Conservation (phyloP, 148 eudicot species). For the Salicornia ramosissima region DNA sequence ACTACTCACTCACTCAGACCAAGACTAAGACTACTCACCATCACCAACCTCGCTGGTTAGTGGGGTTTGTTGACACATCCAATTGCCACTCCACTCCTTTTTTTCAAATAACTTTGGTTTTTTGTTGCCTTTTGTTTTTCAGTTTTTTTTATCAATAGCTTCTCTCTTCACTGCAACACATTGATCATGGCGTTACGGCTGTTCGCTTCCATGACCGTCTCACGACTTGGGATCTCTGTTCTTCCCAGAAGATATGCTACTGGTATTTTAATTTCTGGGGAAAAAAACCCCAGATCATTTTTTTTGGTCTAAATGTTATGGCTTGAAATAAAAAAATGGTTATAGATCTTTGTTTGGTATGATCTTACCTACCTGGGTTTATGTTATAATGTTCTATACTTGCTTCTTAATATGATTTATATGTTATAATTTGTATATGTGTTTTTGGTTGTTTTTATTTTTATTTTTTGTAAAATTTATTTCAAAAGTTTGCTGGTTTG, state of each 20-base stretch:
- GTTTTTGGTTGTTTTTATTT: not conserved
- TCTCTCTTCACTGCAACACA: not conserved
- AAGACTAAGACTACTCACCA: no score
- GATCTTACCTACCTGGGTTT: conserved; percentile 27
- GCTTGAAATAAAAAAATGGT: conserved; percentile 1
- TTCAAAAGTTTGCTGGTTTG: not conserved
- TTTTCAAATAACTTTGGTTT: not conserved
- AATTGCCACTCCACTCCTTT: conserved; percentile 7
- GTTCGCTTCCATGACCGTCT: conserved; percentile 60
- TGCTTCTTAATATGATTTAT: not conserved
- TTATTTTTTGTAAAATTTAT: not conserved
- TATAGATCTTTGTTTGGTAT: not conserved
- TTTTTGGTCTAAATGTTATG: not conserved
- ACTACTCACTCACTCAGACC: no score
- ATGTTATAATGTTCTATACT: not conserved
- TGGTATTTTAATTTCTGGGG: conserved; percentile 25
- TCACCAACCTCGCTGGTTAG: conserved; percentile 23
- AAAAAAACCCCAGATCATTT: not conserved
- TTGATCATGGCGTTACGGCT: conserved; percentile 46
- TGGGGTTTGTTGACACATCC: conserved; percentile 21
- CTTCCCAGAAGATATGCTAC: conserved; percentile 52
- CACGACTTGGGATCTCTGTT: conserved; percentile 52
- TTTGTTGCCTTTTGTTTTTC: not conserved
- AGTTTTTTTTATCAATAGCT: no score
- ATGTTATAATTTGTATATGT: not conserved